These are phyloP conservation scores for Tricholoma matsutake DNA, from an alignment of 768 basidiomycete genomes.

Conservation along the genomic window DNA sequence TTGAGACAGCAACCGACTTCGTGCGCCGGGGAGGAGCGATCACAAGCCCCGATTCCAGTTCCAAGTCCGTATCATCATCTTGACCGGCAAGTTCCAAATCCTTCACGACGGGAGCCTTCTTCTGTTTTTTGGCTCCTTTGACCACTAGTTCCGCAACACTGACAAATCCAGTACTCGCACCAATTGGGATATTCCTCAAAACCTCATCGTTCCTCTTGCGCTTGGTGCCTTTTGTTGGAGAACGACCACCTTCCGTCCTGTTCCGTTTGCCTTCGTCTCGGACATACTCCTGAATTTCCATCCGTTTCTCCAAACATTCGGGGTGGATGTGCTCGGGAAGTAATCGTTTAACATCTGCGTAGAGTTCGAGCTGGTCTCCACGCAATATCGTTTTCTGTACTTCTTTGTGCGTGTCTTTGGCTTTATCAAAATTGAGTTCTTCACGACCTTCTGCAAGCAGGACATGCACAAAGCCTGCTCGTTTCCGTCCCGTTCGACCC, in stretches of 20 bases:
- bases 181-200: constrained; percentile 66
- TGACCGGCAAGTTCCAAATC: constrained; percentile 53
- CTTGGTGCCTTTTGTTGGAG: constrained; percentile 43
- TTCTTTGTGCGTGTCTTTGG: constrained; percentile 80
- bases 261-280: constrained; percentile 45
- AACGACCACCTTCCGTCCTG: constrained; percentile 29
- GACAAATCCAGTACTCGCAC: constrained; percentile 72
- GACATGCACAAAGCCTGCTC: constrained; percentile 86
- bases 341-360: constrained; percentile 86
- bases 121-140: constrained; percentile 46
- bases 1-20: constrained; percentile 38
- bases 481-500: constrained; percentile 92
- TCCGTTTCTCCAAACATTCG: constrained; percentile 70
- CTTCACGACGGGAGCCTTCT: constrained; percentile 33
- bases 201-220: constrained; percentile 70
- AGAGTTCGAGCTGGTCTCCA: constrained; percentile 86
- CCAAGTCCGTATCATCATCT: constrained; percentile 68
- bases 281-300: constrained; percentile 77
- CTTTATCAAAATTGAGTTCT: constrained; percentile 86
- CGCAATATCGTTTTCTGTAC: constrained; percentile 86
- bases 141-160: constrained; percentile 59
- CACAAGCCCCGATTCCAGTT: constrained; percentile 56
- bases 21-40: constrained; percentile 46
- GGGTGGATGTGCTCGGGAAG: constrained; percentile 79
- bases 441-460: constrained; percentile 89